phyloP scores from a whole-genome alignment of 75 land plant genomes.

The Sequoiadendron giganteum region DNA sequence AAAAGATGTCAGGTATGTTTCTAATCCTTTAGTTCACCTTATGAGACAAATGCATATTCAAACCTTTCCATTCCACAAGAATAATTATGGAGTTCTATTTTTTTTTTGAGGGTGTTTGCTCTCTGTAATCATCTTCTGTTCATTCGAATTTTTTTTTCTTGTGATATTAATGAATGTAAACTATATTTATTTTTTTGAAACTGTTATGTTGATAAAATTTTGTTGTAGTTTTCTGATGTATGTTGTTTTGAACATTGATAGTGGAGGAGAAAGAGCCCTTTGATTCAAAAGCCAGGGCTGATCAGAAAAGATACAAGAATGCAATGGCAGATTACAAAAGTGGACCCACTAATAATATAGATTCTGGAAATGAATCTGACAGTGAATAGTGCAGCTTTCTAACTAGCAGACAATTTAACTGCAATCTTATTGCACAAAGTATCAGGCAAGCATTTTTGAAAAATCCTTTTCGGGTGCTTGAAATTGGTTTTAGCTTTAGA shows the following conservation, averaged over 20 bases:
- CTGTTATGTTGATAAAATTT: not conserved
- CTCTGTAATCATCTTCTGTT: not conserved
- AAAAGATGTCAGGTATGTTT: slow-evolving; percentile 39
- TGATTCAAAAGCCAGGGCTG: slow-evolving; percentile 36
- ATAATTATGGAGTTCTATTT: not conserved
- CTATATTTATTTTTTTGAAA: too few species aligned
- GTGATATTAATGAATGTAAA: not conserved
- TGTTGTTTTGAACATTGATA: slow-evolving; percentile 8
- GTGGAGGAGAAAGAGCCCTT: slow-evolving; percentile 45
- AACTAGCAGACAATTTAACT: too few species aligned
- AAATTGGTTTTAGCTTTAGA: too few species aligned
- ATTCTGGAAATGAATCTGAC: slow-evolving; percentile 23
- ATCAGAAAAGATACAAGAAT: slow-evolving; percentile 40
- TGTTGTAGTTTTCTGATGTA: not conserved
- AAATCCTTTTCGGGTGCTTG: too few species aligned
- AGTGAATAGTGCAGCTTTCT: slow-evolving; percentile 4
- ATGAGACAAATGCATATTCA: not conserved
- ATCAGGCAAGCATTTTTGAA: too few species aligned
- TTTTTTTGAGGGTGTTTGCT: not conserved
- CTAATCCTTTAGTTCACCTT: not conserved
- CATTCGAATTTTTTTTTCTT: not conserved
- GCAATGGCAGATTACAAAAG: slow-evolving; percentile 41
- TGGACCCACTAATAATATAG: slow-evolving; percentile 13
- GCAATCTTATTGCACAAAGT: too few species aligned
- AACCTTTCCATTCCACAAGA: not conserved